phyloP scores from a whole-genome alignment of 176 grass and related monocot genomes.

The Pharus latifolius region DNA sequence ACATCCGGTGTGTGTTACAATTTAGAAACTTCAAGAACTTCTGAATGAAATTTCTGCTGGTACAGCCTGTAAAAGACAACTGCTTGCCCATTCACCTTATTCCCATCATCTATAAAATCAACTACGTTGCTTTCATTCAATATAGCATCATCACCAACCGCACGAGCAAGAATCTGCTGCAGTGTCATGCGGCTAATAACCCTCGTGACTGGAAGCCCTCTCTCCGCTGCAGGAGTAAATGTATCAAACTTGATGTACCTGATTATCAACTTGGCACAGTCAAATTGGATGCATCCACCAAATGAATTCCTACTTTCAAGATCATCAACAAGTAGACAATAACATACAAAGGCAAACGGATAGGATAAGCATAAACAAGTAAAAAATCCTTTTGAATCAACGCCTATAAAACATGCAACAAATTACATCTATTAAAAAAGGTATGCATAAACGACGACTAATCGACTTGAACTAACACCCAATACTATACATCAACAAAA shows the following conservation, averaged over 20 bases:
- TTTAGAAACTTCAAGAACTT: neutral
- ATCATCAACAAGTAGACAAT: neutral
- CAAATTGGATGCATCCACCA: conserved; percentile 30
- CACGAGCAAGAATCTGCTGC: conserved; percentile 83
- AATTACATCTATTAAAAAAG: neutral
- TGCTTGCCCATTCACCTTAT: conserved; percentile 43
- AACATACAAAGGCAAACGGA: neutral
- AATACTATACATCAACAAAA: neutral
- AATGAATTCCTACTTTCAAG: neutral
- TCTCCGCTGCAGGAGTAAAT: conserved; percentile 80
- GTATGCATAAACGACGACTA: neutral
- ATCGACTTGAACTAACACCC: neutral
- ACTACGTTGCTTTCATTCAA: conserved; percentile 78
- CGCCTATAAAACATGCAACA: neutral
- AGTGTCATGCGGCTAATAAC: conserved; percentile 96
- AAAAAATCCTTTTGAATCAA: neutral
- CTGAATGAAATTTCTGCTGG: neutral
- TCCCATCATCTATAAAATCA: conserved; percentile 74
- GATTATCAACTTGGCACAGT: conserved; percentile 38
- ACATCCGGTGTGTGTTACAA: neutral
- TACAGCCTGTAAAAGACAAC: neutral
- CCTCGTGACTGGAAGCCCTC: conserved; percentile 90
- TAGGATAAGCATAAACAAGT: neutral
- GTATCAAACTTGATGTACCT: conserved; percentile 99
- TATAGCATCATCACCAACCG: conserved; percentile 61